Percentiles rank a stretch among this genome's conserved stretches.
phyloP scores from a whole-genome alignment of 805 yeast species.

The Clavispora asparagi region DNA sequence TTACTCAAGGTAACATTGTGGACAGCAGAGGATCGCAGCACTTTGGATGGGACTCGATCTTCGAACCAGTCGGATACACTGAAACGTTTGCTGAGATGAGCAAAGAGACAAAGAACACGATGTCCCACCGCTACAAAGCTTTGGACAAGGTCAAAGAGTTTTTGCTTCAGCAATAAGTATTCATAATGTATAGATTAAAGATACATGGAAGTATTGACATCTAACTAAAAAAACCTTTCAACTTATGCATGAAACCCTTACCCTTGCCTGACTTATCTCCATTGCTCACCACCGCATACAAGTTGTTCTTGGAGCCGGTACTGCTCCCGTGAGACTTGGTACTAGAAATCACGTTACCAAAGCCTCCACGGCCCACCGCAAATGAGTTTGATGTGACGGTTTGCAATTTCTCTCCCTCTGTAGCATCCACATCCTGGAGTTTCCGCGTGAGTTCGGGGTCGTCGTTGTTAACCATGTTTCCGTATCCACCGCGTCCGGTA shows the following conservation, averaged over 20 bases:
- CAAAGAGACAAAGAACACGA: slow-evolving; percentile 65
- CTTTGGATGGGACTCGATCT: slow-evolving; percentile 95
- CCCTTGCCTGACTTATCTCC: slow-evolving; percentile 23
- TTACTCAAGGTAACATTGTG: slow-evolving; percentile 77
- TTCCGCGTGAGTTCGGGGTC: slow-evolving; percentile 55
- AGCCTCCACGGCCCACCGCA: slow-evolving; percentile 61
- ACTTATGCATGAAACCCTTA: slow-evolving; percentile 39
- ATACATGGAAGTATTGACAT: too few relatives aligned
- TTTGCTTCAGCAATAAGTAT: slow-evolving; percentile 19
- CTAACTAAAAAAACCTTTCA: slow-evolving; percentile 34
- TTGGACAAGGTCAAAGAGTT: slow-evolving; percentile 63
- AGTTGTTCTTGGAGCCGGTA: slow-evolving; percentile 19
- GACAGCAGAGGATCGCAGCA: slow-evolving; percentile 64
- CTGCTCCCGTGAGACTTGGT: slow-evolving; percentile 21
- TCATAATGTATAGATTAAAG: background rate
- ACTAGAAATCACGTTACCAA: slow-evolving; percentile 49
- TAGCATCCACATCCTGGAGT: slow-evolving; percentile 60
- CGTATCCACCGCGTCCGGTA: slow-evolving; percentile 78
- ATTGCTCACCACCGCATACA: slow-evolving; percentile 32
- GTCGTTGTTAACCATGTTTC: slow-evolving; percentile 63
- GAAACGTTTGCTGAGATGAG: slow-evolving; percentile 84
- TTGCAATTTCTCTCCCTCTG: slow-evolving; percentile 24
- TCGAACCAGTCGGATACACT: slow-evolving; percentile 72
- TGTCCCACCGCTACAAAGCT: slow-evolving; percentile 87
- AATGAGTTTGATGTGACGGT: slow-evolving; percentile 45